Evolutionary conservation across 345 rosid species (phyloP), one percentile per base, ranked within the genome.

Genomic region (Eucalyptus shirleyi): DNA sequence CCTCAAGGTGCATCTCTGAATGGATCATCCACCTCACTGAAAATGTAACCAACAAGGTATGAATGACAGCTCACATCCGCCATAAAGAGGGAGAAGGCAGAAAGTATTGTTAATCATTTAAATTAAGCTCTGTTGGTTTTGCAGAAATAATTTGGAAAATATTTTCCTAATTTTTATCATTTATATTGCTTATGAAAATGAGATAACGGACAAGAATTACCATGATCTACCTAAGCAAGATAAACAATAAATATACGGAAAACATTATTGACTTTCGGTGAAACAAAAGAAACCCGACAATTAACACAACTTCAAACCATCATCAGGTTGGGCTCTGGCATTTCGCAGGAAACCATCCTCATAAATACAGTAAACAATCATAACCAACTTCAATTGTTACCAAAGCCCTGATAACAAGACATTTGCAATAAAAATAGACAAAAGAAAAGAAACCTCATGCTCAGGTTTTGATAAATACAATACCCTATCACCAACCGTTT

Each of bases 11-110:
- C 77, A 40, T 89, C 88, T 87, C 89, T 85, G 5, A 80, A 50
- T 50, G 89, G 80, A 89, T 91, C 88, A 91, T 93, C 93, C 92
- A 87, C 91, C 94, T 94, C 93, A 82, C 90, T 86, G 62, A 86
- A 53, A 89, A 56, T 56, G 49, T 30, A 47, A 16, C n/a, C 6
- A 26, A 40, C 42, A 65, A 18, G 88, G 49, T 77, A 47, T 34
- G 51, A 77, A 77, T 77, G 47, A 77, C 83, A 50, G 28, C 30
- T 34, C 65, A 77, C 28, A 37, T 77, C 47, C 4, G 15, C 82
- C 45, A 37, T 37, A 11, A 18, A 72, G 82, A 37, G 82, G 45
- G 28, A 72, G 23, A 69, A 69, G 81, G 40, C 40, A 67, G 80
- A 67, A 67, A 67, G 23, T 16, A 67, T 67, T 17, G 12, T 67